Percentiles rank a stretch among this genome's conserved stretches.
Conservation (phyloP, 1,284 basidiomycete species). For the Grifola frondosa region DNA sequence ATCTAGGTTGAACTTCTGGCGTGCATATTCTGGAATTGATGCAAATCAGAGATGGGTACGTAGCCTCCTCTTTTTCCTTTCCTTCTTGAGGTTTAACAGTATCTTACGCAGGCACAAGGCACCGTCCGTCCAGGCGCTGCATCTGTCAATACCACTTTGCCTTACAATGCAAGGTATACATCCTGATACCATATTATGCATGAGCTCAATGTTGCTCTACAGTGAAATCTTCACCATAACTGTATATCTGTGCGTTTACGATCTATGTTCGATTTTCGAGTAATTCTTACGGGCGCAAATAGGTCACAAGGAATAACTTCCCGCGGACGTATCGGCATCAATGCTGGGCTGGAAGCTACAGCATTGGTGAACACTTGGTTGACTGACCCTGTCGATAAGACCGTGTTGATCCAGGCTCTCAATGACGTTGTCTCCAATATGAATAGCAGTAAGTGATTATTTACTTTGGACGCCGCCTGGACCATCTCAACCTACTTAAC, state of each 20-base stretch:
- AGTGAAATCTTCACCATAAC: conserved; percentile 63
- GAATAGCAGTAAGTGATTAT: conserved; percentile 34
- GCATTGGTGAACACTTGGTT: conserved; percentile 60
- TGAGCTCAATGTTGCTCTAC: conserved; percentile 10
- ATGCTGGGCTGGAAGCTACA: conserved; percentile 47
- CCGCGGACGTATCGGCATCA: conserved; percentile 59
- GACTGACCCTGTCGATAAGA: conserved; percentile 53
- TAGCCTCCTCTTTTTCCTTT: conserved; percentile 2
- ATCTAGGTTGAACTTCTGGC: conserved; percentile 61
- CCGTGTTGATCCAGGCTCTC: conserved; percentile 47
- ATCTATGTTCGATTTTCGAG: no score
- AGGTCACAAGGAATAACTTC: conserved; percentile 53
- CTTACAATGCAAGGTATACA: conserved; percentile 45
- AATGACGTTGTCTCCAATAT: conserved; percentile 47
- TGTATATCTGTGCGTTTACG: conserved; percentile 45
- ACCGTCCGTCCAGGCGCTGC: conserved; percentile 65
- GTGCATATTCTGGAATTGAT: conserved; percentile 48
- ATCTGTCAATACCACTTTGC: conserved; percentile 46
- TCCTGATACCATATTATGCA: neutral
- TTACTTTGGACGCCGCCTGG: neutral
- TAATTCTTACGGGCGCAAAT: neutral
- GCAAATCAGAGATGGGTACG: conserved; percentile 48
- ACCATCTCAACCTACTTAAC: neutral
- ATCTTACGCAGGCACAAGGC: conserved; percentile 49
- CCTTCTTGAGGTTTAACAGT: neutral